Evolutionary conservation across 805 yeast species (phyloP).

Genomic region (Blastobotrys terrestris): DNA sequence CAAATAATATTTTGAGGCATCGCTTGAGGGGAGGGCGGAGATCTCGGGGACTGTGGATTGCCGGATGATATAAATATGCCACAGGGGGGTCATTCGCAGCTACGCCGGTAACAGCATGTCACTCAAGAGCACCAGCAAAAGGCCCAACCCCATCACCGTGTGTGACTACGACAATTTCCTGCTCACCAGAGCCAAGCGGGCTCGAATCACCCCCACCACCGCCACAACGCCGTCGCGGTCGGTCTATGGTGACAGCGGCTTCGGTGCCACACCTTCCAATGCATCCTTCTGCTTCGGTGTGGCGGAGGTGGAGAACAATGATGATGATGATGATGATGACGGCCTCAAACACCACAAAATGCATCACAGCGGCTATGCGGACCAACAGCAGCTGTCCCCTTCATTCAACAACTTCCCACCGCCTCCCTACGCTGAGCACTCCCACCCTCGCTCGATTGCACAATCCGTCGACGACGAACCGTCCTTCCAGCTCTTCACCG

Average conservation of each 20-base stretch:
- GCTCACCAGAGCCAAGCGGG: background rate
- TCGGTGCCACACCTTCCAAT: slow-evolving; percentile 4
- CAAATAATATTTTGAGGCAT: background rate
- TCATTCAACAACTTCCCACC: background rate
- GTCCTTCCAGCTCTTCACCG: background rate
- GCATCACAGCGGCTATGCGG: too few species aligned
- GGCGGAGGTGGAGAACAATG: background rate
- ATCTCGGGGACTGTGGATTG: slow-evolving; percentile 1
- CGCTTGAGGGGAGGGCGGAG: slow-evolving; percentile 1
- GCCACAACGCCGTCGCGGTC: slow-evolving; percentile 20
- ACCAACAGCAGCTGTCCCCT: background rate
- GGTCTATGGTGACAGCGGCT: slow-evolving; percentile 11
- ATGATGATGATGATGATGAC: background rate
- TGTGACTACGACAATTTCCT: background rate
- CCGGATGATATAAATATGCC: slow-evolving; percentile 1
- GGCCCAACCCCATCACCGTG: background rate
- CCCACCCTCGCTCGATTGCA: background rate
- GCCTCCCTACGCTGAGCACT: background rate
- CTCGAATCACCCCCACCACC: slow-evolving; percentile 14
- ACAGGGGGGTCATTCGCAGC: slow-evolving; percentile 8
- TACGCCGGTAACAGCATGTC: background rate
- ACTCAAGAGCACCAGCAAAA: background rate
- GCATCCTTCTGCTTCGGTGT: background rate
- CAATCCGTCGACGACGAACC: background rate
- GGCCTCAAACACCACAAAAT: background rate